Evolutionary conservation across 257 asterid genomes (phyloP).

Genomic region (Haberlea rhodopensis): DNA sequence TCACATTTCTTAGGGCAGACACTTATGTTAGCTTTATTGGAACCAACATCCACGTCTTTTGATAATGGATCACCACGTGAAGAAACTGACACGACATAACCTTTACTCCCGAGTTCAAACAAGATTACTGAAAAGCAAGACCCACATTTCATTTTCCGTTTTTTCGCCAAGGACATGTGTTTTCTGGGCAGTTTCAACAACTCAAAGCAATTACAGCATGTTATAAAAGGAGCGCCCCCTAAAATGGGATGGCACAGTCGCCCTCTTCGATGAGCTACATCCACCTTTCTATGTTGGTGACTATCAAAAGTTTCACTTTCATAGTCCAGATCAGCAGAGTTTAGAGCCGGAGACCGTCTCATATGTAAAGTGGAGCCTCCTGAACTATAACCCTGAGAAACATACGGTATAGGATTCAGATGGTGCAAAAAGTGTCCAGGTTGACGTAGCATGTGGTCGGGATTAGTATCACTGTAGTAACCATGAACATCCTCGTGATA

Average conservation of each 20-base stretch:
- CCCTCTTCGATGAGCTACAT: slow-evolving; percentile 38
- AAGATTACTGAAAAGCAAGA: slow-evolving; percentile 72
- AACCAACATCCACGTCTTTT: slow-evolving; percentile 39
- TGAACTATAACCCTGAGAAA: slow-evolving; percentile 38
- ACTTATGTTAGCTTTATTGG: slow-evolving; percentile 32
- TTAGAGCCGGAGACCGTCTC: slow-evolving; percentile 40
- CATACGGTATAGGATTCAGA: slow-evolving; percentile 34
- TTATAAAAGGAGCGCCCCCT: slow-evolving; percentile 87
- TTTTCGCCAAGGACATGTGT: slow-evolving; percentile 41
- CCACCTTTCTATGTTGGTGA: slow-evolving; percentile 50
- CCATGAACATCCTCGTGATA: slow-evolving; percentile 48
- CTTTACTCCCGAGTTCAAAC: slow-evolving; percentile 56
- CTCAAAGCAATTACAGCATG: slow-evolving; percentile 84
- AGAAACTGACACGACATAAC: slow-evolving; percentile 44
- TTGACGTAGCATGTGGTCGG: slow-evolving; percentile 50
- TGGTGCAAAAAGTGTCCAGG: slow-evolving; percentile 66
- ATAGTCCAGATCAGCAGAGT: slow-evolving; percentile 47
- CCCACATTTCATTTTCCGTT: slow-evolving; percentile 67
- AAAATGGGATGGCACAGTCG: slow-evolving; percentile 53
- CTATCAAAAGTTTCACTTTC: slow-evolving; percentile 46
- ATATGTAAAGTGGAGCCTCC: slow-evolving; percentile 35
- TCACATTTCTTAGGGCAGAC: slow-evolving; percentile 30
- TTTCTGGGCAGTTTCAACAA: slow-evolving; percentile 59
- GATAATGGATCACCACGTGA: slow-evolving; percentile 46
- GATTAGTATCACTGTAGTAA: slow-evolving; percentile 42